Percentiles rank a stretch among this genome's conserved stretches.
Conservation (phyloP, 1,139 yeast genomes). For the Candida tetrigidarum region DNA sequence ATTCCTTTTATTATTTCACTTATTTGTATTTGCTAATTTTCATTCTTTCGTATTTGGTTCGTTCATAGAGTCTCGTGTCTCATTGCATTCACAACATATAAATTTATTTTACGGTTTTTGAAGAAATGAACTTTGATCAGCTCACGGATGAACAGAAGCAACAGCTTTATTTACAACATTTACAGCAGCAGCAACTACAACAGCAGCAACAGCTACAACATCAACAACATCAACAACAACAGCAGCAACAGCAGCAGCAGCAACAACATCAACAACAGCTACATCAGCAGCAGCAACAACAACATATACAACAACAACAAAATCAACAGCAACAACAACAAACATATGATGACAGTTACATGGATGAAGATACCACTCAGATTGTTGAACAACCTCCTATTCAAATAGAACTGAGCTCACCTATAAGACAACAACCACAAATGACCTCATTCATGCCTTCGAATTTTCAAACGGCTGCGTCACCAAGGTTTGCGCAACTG, state of each 20-base stretch:
- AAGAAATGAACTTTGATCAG: slow-evolving; percentile 34
- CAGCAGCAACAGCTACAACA: slow-evolving; percentile 18
- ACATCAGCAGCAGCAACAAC: slow-evolving; percentile 16
- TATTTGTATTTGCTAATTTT: not conserved
- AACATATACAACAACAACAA: too few relatives aligned
- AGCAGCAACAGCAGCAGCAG: slow-evolving; percentile 19
- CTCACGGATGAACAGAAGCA: slow-evolving; percentile 40
- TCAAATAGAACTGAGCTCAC: slow-evolving; percentile 19
- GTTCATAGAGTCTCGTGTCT: not conserved
- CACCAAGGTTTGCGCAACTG: slow-evolving; percentile 17
- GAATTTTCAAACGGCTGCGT: slow-evolving; percentile 11
- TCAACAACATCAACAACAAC: slow-evolving; percentile 19
- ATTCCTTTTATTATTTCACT: not conserved
- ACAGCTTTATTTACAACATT: slow-evolving; percentile 30
- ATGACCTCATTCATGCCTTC: slow-evolving; percentile 12
- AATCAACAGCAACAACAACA: slow-evolving; percentile 12
- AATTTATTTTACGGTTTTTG: not conserved
- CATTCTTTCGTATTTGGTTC: not conserved
- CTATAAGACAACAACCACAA: slow-evolving; percentile 22
- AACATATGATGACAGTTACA: slow-evolving; percentile 35
- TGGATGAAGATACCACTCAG: slow-evolving; percentile 46
- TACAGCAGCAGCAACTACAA: slow-evolving; percentile 22
- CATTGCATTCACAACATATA: not conserved
- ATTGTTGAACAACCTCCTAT: slow-evolving; percentile 24
- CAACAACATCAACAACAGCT: slow-evolving; percentile 17